Conservation (phyloP, 116 monocot species). For the Zostera marina region DNA sequence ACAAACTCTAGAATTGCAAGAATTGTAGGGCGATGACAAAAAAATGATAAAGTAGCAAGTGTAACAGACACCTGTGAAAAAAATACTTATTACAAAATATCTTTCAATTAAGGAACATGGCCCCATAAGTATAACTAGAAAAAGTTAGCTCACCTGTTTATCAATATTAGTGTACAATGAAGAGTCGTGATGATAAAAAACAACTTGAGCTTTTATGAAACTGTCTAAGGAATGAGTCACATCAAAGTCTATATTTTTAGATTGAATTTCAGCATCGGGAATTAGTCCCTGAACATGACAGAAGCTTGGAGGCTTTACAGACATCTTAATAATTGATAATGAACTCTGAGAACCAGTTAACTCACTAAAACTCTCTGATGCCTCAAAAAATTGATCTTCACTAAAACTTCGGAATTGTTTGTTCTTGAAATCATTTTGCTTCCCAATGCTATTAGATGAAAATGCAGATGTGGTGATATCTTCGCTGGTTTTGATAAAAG, state of each 20-base stretch:
- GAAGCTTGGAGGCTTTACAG: conserved; percentile 56
- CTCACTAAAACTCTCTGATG: conserved; percentile 56
- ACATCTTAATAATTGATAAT: conserved; percentile 15
- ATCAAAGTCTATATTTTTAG: conserved; percentile 13
- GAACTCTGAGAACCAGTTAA: conserved; percentile 12
- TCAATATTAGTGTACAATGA: conserved; percentile 58
- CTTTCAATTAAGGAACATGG: not conserved
- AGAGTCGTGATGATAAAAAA: conserved; percentile 64
- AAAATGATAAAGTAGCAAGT: conserved; percentile 77
- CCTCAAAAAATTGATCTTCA: conserved; percentile 87
- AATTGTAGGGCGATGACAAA: conserved; percentile 88
- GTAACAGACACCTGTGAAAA: conserved; percentile 50
- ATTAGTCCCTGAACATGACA: conserved; percentile 57
- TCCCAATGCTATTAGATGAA: conserved; percentile 1
- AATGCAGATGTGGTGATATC: conserved; percentile 6
- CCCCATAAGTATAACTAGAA: not conserved
- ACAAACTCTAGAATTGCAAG: conserved; percentile 77
- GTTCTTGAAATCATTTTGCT: conserved; percentile 8
- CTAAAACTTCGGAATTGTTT: conserved; percentile 25
- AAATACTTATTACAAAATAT: not conserved
- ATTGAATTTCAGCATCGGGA: conserved; percentile 32
- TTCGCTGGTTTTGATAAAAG: conserved; percentile 42
- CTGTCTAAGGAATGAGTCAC: conserved; percentile 34
- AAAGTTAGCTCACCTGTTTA: conserved; percentile 28
- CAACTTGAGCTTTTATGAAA: conserved; percentile 91